Base-by-base conservation (phyloP, 495 filamentous ascomycete species). In the Neurospora sp. region DNA sequence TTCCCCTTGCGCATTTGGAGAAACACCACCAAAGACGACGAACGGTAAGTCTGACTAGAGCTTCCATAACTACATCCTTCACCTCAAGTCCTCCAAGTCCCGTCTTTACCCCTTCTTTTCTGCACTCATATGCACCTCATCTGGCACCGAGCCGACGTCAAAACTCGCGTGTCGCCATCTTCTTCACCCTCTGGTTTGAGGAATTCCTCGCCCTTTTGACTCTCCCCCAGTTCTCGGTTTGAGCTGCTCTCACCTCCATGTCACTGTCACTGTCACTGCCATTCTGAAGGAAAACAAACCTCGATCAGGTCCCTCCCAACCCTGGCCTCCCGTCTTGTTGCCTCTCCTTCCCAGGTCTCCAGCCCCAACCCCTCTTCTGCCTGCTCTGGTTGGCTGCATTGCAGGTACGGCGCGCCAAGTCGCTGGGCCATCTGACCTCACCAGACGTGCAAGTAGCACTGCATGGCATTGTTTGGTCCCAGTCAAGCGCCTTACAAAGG, bases 341-440 rank as follows among this genome's bases (percentile, higher is more conserved):
- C 71, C 77, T 69, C 75, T 71, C 70, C 47, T 72, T 41, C 61
- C 53, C 53, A 65, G 53, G 14, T 61, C 59, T 42, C 65, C 39
- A 70, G 72, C 27, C 74, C 77, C 74, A 78, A 77, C 79, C 79
- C 79, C 76, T 78, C 76, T 76, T 71, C 72, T 71, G 71, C 72
- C 73, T 27, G 37, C 76, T 76, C 37, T 79, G 78, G 75, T 80
- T 80, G 79, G 79, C 79, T 76, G 75, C 73, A 42, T 71, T 61
- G 37, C 71, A 75, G 72, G 76, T 71, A 78, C 76, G 74, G 74
- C 74, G 74, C 78, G 75, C 78, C 75, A 79, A 76, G 74, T 73
- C 75, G 22, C 75, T 71, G 70, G 78, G 75, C 79, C 79, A 80
- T 79, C 78, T 80, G 79, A 80, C 79, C 79, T 80, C 79, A 78